Evolutionary conservation across 129 eudicot genomes (phyloP), one percentile per base, ranked within the genome.

Genomic region (Saposhnikovia divaricata): DNA sequence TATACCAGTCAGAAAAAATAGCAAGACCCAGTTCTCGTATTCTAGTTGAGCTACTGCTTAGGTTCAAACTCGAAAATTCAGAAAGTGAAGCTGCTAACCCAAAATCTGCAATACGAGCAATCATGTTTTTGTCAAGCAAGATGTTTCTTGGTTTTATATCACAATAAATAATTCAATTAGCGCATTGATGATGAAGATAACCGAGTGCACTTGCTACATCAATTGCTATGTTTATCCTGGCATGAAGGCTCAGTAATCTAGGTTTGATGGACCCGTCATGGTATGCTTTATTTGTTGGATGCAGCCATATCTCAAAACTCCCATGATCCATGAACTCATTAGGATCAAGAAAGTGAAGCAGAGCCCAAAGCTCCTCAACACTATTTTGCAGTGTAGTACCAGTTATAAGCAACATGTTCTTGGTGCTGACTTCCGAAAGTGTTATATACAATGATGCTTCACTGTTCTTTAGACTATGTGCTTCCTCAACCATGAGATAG

Each of bases 1-100:
- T 95, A 78, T 95, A 95, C 99, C 99, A 95, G 66, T 95, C 97
- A 53, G 95, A 94, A 80, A 95, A 95, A n/a, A 95, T 96, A 73
- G 82, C 90, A 82, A 95, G 82, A 66, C 97, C 92, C 44, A 95
- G 82, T 74, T 90, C 92, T 81, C 86, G 79, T 28, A 86, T 82
- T 57, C 86, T 85, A 59, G 50, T 42, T 4, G 85, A 86, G 51
- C 82, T 86, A 23, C 85, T 82, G 5, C 7, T n/a, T 21, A 23
- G 14, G n/a, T 25, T 42, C 38, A 28, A 71, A 72, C 53, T 80
- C 38, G 83, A 57, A 70, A 50, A 44, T 71, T 86, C 84, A 28
- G 84, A 80, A 80, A 84, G 85, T 12, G 85, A 63, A 66, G 42
- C 82, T 42, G 92, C 85, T 23, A 89, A 72, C 53, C 92, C 90